Evolutionary conservation across 2,329 filamentous ascomycete species (phyloP).

Genomic region (Penicillium sp.): DNA sequence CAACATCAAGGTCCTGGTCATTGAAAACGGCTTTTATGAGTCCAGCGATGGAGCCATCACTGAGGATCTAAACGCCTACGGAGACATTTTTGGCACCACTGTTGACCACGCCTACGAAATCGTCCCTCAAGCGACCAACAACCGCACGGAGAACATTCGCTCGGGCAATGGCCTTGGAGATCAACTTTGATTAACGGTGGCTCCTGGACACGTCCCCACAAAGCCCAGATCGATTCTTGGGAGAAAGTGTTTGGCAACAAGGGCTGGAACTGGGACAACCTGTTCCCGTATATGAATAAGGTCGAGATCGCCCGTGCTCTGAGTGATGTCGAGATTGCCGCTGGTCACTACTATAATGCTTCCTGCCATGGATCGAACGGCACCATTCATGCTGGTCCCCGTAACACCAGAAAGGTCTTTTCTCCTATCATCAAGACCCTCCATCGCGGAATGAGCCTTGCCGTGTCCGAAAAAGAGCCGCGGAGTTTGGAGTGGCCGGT

Average conservation of each 20-base stretch:
- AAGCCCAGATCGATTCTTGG: slow-evolving; percentile 27
- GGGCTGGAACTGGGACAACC: slow-evolving; percentile 49
- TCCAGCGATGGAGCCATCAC: slow-evolving; percentile 25
- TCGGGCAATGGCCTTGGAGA: slow-evolving; percentile 32
- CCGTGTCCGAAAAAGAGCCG: too few species aligned
- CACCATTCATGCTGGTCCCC: slow-evolving; percentile 21
- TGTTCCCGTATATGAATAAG: slow-evolving; percentile 56
- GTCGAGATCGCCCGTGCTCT: slow-evolving; percentile 22
- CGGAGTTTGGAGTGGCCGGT: too few species aligned
- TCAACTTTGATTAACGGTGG: slow-evolving; percentile 32
- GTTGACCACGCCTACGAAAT: slow-evolving; percentile 27
- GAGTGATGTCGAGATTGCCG: slow-evolving; percentile 15
- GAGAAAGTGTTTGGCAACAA: slow-evolving; percentile 45
- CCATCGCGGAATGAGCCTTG: too few species aligned
- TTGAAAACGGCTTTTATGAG: slow-evolving; percentile 33
- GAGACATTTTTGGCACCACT: slow-evolving; percentile 29
- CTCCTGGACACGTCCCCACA: slow-evolving; percentile 33
- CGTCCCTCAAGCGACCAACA: slow-evolving; percentile 19
- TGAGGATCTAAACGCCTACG: slow-evolving; percentile 28
- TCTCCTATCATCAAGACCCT: slow-evolving; percentile 25
- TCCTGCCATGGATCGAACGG: slow-evolving; percentile 27
- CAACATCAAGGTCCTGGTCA: slow-evolving; percentile 28
- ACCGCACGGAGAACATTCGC: slow-evolving; percentile 20
- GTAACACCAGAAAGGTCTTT: slow-evolving; percentile 20
- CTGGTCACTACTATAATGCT: slow-evolving; percentile 22